A percentile compares a stretch with the other conserved stretches of the same genome.
phyloP scores from a whole-genome alignment of 2,329 filamentous ascomycete genomes.

The Penicillium concentricum region DNA sequence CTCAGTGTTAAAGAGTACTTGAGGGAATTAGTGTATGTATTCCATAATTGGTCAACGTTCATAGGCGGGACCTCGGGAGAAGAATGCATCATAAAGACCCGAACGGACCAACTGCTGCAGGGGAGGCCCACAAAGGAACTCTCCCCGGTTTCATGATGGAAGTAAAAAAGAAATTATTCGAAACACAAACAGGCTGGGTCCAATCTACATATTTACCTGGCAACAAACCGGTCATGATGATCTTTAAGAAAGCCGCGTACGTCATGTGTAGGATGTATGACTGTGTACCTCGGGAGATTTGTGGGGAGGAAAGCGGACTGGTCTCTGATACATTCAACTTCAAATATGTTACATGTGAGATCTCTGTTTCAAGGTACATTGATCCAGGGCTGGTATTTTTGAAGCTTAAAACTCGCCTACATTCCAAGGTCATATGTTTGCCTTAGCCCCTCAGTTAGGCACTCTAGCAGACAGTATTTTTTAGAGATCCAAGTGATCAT shows the following conservation, averaged over 20 bases:
- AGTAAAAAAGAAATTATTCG: not conserved
- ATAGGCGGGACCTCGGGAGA: conserved; percentile 1
- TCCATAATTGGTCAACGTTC: not conserved
- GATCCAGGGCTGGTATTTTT: not conserved
- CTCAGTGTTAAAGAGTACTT: too few species aligned
- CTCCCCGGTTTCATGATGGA: conserved; percentile 8
- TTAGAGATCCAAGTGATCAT: not conserved
- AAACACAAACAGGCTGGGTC: not conserved
- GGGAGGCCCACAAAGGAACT: conserved; percentile 7
- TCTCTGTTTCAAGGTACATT: not conserved
- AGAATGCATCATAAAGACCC: conserved; percentile 1
- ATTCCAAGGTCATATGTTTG: not conserved
- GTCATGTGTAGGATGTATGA: not conserved
- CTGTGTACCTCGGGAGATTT: not conserved
- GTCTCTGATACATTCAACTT: not conserved
- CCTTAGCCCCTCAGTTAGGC: not conserved
- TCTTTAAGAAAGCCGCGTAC: not conserved
- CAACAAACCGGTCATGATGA: not conserved
- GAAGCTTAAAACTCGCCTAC: not conserved
- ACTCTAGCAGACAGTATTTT: too few species aligned
- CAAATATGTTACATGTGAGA: not conserved
- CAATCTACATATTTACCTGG: not conserved
- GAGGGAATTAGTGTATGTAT: not conserved
- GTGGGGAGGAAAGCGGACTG: not conserved
- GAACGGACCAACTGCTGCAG: conserved; percentile 8